Base-by-base conservation (phyloP, 75 land plant species). In the Adiantum capillusveneris region DNA sequence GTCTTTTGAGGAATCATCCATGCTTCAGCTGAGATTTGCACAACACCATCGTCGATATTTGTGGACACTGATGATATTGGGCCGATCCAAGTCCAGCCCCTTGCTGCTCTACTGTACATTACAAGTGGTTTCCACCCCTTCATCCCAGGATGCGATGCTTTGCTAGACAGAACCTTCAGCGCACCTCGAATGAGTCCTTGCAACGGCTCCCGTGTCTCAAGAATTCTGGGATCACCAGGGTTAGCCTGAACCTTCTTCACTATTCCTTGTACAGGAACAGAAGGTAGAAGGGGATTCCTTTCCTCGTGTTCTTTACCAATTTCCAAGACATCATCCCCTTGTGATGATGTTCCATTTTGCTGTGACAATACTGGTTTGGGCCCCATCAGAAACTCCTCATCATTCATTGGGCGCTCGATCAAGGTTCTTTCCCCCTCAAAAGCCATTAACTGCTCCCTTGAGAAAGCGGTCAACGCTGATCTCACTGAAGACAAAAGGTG, bases 41-140 rank as follows among this genome's bases (percentile, higher is more conserved):
- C 84, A 43, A 30, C 14, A 69, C 52, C 43, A 14, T 54, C 29
- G 37, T 79, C 82, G 56, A 61, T 45, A 37, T 74, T 71, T 18
- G 62, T 31, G 22, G 80, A 65, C 19, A 60, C 66, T 37, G 75
- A 76, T 46, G 71, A 19, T 30, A 79, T 57, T 1, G 91, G 88
- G 25, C 99, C 96, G 28, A 78, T 63, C 99, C 99, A 95, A 6
- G 83, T 73, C 96, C 96, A 95, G 49, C 80, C 69, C 65, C 79
- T 86, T 12, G 70, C 62, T 24, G 78, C 67, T 53, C 81, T 86
- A 39, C 81, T 84, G 71, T 84, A 90, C 22, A 44, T 25, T 6
- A 69, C 88, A 57, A 95, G 83, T 31, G 86, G 72, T 74, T 86
- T 89, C 99, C 99, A 95, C 25, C 91, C 87, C 57, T 95, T 95